Percentiles rank a stretch among this genome's conserved stretches.
Conservation (phyloP, 2,329 filamentous ascomycete species). For the Teratosphaeria destructans region DNA sequence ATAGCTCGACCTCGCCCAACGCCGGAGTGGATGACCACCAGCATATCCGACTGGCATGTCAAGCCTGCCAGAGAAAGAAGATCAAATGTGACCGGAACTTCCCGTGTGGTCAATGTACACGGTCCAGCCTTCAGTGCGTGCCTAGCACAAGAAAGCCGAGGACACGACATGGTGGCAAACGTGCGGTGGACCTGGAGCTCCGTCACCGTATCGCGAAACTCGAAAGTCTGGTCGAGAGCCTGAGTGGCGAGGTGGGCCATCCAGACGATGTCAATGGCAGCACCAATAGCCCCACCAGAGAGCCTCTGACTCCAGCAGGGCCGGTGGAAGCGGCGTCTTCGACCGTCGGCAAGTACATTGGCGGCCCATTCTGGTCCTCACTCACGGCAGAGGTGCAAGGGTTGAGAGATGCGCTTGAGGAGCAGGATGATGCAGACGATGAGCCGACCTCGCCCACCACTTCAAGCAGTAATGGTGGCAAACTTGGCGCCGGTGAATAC, state of each 20-base stretch:
- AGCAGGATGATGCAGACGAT: conserved; percentile 17
- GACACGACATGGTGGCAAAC: conserved; percentile 16
- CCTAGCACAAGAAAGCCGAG: conserved; percentile 18
- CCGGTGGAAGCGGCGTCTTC: conserved; percentile 4
- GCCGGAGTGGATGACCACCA: conserved; percentile 7
- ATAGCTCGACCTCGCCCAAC: not conserved
- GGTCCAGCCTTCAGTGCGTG: conserved; percentile 16
- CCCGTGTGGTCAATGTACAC: conserved; percentile 19
- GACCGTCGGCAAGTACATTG: conserved; percentile 19
- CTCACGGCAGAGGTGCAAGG: conserved; percentile 23
- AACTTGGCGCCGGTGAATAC: conserved; percentile 9
- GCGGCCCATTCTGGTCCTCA: conserved; percentile 22
- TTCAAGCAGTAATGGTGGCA: conserved; percentile 2
- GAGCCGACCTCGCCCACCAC: conserved; percentile 11
- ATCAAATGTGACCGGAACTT: conserved; percentile 21
- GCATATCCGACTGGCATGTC: conserved; percentile 21
- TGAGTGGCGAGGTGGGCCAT: conserved; percentile 17
- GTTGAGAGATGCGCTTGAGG: conserved; percentile 22
- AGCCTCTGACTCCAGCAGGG: not conserved
- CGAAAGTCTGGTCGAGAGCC: conserved; percentile 19
- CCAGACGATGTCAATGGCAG: not conserved
- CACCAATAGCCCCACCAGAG: not conserved
- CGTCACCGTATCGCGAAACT: conserved; percentile 20
- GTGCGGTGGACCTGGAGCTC: conserved; percentile 18
- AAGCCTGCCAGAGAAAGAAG: conserved; percentile 23